Evolutionary conservation across 2,329 filamentous ascomycete genomes (phyloP).

Genomic region (Herpotrichia juniperi): DNA sequence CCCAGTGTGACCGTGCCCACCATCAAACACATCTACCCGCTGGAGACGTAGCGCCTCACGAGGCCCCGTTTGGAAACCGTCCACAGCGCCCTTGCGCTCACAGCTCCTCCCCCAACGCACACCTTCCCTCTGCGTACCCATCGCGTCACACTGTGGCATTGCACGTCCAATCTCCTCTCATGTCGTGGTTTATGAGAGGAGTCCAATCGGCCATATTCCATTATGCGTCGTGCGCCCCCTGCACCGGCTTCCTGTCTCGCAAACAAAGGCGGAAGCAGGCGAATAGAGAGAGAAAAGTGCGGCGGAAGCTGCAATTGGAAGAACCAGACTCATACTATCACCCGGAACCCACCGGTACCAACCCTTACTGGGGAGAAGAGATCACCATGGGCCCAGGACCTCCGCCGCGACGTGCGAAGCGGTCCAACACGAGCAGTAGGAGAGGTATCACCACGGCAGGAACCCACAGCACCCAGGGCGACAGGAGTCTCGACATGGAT

Average conservation of each 20-base stretch:
- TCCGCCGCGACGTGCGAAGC: slow-evolving; percentile 63
- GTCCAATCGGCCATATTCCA: slow-evolving; percentile 81
- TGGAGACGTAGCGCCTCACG: not conserved
- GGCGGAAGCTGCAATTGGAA: slow-evolving; percentile 68
- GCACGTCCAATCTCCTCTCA: slow-evolving; percentile 14
- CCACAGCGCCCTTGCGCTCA: not conserved
- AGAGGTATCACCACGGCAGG: slow-evolving; percentile 65
- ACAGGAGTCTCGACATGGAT: slow-evolving; percentile 43
- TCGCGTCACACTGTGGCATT: not conserved
- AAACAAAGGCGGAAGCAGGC: slow-evolving; percentile 75
- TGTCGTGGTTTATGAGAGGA: slow-evolving; percentile 52
- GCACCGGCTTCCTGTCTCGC: slow-evolving; percentile 71
- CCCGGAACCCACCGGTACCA: slow-evolving; percentile 82
- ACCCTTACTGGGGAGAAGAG: slow-evolving; percentile 87
- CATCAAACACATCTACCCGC: not conserved
- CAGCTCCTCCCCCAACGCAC: not conserved
- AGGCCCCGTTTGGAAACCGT: not conserved
- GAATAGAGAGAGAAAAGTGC: slow-evolving; percentile 69
- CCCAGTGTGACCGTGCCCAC: slow-evolving; percentile 24
- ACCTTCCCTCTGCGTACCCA: not conserved
- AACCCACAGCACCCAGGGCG: slow-evolving; percentile 54
- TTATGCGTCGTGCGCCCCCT: slow-evolving; percentile 78
- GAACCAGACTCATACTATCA: slow-evolving; percentile 79
- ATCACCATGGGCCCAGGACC: slow-evolving; percentile 80
- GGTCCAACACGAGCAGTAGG: slow-evolving; percentile 61